Evolutionary conservation across 192 early-diverging fungal genomes (phyloP).

Genomic region (Pilobolus umbonatus): DNA sequence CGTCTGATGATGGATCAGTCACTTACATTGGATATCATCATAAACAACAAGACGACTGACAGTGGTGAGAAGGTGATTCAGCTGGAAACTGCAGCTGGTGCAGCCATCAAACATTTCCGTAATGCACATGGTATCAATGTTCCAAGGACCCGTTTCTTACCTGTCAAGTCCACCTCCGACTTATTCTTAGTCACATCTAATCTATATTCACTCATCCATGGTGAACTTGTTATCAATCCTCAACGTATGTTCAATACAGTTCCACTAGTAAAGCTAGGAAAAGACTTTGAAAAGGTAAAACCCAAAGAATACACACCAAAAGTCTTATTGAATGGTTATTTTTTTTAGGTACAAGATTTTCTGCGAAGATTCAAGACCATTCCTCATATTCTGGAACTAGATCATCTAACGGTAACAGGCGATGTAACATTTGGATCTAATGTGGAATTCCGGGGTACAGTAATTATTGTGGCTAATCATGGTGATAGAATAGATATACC

Average conservation of each 20-base stretch:
- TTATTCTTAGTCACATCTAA: constrained; percentile 96
- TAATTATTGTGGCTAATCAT: constrained; percentile 98
- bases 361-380: constrained; percentile 84
- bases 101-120: constrained; percentile 96
- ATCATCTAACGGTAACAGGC: constrained; percentile 97
- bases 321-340: neutral
- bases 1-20: constrained; percentile 75
- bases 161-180: constrained; percentile 97
- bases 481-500: constrained; percentile 98
- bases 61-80: constrained; percentile 95
- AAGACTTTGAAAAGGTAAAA: constrained; percentile 94
- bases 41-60: constrained; percentile 93
- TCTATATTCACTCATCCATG: constrained; percentile 90
- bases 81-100: constrained; percentile 98
- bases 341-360: constrained; percentile 68
- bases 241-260: constrained; percentile 90
- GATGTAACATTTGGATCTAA: constrained; percentile 96
- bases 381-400: constrained; percentile 95
- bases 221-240: constrained; percentile 87
- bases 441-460: constrained; percentile 88
- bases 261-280: constrained; percentile 94
- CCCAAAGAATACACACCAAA: neutral
- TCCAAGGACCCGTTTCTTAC: constrained; percentile 95
- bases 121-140: constrained; percentile 96
- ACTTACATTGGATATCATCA: constrained; percentile 91